These are phyloP conservation scores for Leccinum idahoense DNA, from an alignment of 1,284 basidiomycete species.

Conservation along the genomic window DNA sequence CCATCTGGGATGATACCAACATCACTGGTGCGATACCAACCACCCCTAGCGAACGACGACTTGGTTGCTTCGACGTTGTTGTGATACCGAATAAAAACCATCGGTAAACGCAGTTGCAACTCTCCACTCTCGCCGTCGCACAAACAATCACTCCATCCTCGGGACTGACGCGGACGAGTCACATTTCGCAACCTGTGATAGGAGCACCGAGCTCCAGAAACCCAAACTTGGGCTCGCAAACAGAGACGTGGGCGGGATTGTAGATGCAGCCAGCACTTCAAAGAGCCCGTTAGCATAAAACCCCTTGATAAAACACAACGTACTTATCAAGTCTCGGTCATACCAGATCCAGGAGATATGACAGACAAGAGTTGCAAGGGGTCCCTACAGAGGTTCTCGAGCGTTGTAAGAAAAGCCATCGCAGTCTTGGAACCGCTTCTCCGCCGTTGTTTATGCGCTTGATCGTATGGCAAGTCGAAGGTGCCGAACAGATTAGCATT, in stretches of 20 bases:
- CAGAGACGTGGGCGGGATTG: constrained; percentile 13
- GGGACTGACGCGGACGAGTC: constrained; percentile 21
- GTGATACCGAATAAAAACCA: constrained; percentile 33
- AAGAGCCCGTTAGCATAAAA: not conserved
- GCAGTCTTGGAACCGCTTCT: constrained; percentile 37
- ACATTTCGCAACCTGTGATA: constrained; percentile 20
- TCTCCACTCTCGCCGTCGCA: constrained; percentile 28
- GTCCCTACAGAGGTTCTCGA: constrained; percentile 23
- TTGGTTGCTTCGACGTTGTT: constrained; percentile 32
- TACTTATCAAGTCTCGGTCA: constrained; percentile 35
- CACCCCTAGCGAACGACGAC: constrained; percentile 32
- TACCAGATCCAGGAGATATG: constrained; percentile 36
- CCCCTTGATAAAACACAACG: not conserved
- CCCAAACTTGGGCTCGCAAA: constrained; percentile 12
- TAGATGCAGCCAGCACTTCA: constrained; percentile 32
- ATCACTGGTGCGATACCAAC: constrained; percentile 40
- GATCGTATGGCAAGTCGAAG: constrained; percentile 30
- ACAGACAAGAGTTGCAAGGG: constrained; percentile 16
- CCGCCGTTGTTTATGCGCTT: constrained; percentile 31
- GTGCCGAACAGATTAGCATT: constrained; percentile 9
- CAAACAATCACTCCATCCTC: constrained; percentile 21
- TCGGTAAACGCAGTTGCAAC: constrained; percentile 33
- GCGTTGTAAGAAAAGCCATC: constrained; percentile 27
- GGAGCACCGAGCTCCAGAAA: constrained; percentile 23
- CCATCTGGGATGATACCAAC: constrained; percentile 31